These are phyloP conservation scores for Bipolaris victoriae DNA, from an alignment of 2,329 filamentous ascomycete genomes.

Conservation along the genomic window DNA sequence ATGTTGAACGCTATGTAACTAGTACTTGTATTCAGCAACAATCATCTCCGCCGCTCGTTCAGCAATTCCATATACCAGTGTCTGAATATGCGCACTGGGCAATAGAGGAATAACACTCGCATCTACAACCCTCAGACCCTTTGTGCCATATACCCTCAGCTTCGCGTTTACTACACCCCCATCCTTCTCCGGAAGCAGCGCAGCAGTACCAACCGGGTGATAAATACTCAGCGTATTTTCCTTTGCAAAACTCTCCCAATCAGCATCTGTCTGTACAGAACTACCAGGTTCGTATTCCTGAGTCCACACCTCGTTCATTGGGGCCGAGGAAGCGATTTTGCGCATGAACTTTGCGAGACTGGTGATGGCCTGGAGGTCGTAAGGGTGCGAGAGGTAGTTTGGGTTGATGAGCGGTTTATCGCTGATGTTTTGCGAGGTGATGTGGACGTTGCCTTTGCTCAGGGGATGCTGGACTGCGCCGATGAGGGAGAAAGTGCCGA, in stretches of 20 bases:
- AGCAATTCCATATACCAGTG: slow-evolving; percentile 39
- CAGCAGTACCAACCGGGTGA: slow-evolving; percentile 48
- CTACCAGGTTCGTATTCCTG: slow-evolving; percentile 41
- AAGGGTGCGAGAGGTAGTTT: slow-evolving; percentile 36
- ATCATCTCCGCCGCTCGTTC: slow-evolving; percentile 36
- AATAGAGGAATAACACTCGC: slow-evolving; percentile 38
- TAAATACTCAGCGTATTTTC: slow-evolving; percentile 34
- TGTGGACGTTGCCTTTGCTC: slow-evolving; percentile 37
- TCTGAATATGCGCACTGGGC: slow-evolving; percentile 36
- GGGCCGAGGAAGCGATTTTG: slow-evolving; percentile 26
- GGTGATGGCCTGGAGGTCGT: slow-evolving; percentile 33
- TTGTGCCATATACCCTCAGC: slow-evolving; percentile 31
- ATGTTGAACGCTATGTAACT: too few relatives aligned
- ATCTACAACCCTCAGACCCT: slow-evolving; percentile 36
- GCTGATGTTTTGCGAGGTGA: slow-evolving; percentile 29
- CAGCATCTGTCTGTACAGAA: slow-evolving; percentile 34
- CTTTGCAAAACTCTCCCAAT: slow-evolving; percentile 30
- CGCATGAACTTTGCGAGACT: slow-evolving; percentile 38
- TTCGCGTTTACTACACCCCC: slow-evolving; percentile 33
- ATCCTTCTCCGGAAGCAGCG: slow-evolving; percentile 31
- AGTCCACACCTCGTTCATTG: slow-evolving; percentile 38
- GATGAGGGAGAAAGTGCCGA: slow-evolving; percentile 44
- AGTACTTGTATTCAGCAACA: slow-evolving; percentile 9
- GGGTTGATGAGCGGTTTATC: slow-evolving; percentile 38
- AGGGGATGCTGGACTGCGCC: slow-evolving; percentile 46